A percentile compares a stretch with the other conserved stretches of the same genome.
phyloP scores from a whole-genome alignment of 179 eudicot species.

The Heliamphora pulchella region DNA sequence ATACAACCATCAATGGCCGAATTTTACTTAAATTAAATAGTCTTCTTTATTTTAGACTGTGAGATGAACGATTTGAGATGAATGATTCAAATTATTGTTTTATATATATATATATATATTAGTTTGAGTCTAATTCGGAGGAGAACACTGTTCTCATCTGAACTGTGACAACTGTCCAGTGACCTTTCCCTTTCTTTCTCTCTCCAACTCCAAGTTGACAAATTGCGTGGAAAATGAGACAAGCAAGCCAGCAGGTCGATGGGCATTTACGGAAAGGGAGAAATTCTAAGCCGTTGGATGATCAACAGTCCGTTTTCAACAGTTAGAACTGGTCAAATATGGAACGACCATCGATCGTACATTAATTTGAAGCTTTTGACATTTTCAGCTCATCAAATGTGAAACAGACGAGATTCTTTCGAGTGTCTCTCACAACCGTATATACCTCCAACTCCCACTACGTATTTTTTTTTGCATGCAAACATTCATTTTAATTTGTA shows the following conservation, averaged over 20 bases:
- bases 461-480: neutral
- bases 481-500: too few relatives aligned
- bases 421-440: too few relatives aligned
- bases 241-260: neutral
- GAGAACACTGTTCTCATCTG: slow-evolving; percentile 11
- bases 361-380: neutral
- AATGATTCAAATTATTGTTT: too few relatives aligned
- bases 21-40: too few relatives aligned
- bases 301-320: neutral
- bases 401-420: neutral
- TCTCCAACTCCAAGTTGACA: neutral
- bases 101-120: too few relatives aligned
- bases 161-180: neutral
- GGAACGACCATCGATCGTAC: neutral
- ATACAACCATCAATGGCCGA: too few relatives aligned
- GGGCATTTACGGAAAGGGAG: neutral
- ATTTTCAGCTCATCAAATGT: slow-evolving; percentile 8
- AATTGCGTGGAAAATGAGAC: slow-evolving; percentile 7
- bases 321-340: neutral
- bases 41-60: too few relatives aligned
- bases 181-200: neutral
- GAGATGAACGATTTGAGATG: too few relatives aligned
- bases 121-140: slow-evolving; percentile 15
- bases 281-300: neutral
- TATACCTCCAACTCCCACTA: neutral